Evolutionary conservation across 192 early-diverging fungal species (phyloP).

Genomic region (Thamnidium elegans): DNA sequence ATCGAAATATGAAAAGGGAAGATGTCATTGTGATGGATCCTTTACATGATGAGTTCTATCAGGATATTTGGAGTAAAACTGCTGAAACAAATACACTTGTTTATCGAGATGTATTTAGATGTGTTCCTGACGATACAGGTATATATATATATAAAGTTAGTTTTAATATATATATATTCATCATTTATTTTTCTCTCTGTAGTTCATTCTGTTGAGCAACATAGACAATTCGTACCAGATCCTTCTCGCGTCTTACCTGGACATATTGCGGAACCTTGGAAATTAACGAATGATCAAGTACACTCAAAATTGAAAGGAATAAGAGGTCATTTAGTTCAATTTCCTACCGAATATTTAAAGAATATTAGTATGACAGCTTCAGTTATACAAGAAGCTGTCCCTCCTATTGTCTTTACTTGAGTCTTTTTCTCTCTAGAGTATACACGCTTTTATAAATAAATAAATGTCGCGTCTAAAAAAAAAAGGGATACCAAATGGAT

Average conservation of each 20-base stretch:
- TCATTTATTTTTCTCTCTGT: neutral
- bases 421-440: no score
- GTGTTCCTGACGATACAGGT: slow-evolving; percentile 80
- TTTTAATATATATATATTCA: neutral
- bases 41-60: slow-evolving; percentile 64
- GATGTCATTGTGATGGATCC: slow-evolving; percentile 47
- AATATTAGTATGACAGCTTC: slow-evolving; percentile 46
- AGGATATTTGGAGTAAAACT: slow-evolving; percentile 56
- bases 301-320: slow-evolving; percentile 36
- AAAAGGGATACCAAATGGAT: no score
- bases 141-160: slow-evolving; percentile 1
- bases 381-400: slow-evolving; percentile 41
- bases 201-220: slow-evolving; percentile 50
- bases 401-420: slow-evolving; percentile 37
- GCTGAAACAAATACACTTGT: slow-evolving; percentile 64
- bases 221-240: slow-evolving; percentile 46
- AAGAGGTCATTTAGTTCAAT: slow-evolving; percentile 53
- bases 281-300: slow-evolving; percentile 23
- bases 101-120: slow-evolving; percentile 75
- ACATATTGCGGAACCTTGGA: slow-evolving; percentile 47
- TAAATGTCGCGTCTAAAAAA: no score
- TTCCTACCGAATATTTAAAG: slow-evolving; percentile 44
- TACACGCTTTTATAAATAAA: no score
- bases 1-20: slow-evolving; percentile 10
- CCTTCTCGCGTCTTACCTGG: slow-evolving; percentile 38